These are phyloP conservation scores for Clarkia xantiana DNA, from an alignment of 345 rosid species.

Conservation along the genomic window DNA sequence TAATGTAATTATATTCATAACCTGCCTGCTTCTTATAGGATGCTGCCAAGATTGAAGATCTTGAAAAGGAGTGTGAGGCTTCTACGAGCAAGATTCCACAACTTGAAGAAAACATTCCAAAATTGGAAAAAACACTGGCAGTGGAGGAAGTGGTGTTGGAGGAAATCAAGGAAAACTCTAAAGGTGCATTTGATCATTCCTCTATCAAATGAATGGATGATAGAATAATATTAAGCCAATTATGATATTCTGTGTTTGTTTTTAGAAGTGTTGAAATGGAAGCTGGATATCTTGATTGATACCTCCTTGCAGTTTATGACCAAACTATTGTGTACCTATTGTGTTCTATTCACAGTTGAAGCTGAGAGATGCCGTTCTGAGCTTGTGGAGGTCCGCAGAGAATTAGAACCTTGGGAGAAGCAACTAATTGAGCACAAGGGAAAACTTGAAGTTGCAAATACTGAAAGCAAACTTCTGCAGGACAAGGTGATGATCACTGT, in stretches of 20 bases:
- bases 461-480: constrained; percentile 61
- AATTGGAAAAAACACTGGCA: constrained; percentile 44
- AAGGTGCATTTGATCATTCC: constrained; percentile 33
- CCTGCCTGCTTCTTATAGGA: constrained; percentile 35
- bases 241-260: background rate
- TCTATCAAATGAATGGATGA: no score
- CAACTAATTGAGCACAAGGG: constrained; percentile 82
- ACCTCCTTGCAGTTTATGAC: no score
- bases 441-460: constrained; percentile 72
- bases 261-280: background rate
- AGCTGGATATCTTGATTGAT: background rate
- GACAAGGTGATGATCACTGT: constrained; percentile 50
- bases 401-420: constrained; percentile 90
- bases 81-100: constrained; percentile 53
- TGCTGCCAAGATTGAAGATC: constrained; percentile 41
- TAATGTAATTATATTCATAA: constrained; percentile 12
- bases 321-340: constrained; percentile 5
- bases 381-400: constrained; percentile 66
- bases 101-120: constrained; percentile 66
- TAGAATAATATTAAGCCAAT: background rate
- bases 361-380: constrained; percentile 68
- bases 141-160: constrained; percentile 71
- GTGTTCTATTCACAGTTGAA: constrained; percentile 43
- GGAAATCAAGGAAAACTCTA: constrained; percentile 58
- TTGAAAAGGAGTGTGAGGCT: constrained; percentile 53